phyloP scores from a whole-genome alignment of 495 filamentous ascomycete species.

The Lasiosphaeriaceae sp. region DNA sequence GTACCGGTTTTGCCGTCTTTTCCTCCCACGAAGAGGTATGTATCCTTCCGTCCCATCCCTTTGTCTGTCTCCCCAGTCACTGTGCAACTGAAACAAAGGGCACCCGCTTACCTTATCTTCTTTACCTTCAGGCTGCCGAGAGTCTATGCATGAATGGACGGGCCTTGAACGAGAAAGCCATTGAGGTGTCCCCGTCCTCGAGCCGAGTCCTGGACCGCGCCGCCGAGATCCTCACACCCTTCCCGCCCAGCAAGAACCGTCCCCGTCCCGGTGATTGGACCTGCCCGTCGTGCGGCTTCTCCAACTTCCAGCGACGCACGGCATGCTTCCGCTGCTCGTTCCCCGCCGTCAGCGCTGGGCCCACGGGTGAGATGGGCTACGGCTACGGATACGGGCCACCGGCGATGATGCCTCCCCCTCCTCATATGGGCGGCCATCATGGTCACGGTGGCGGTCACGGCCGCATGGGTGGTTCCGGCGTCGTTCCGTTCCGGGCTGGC shows the following conservation, averaged over 20 bases:
- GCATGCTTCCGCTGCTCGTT: conserved; percentile 99
- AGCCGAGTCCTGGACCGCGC: conserved; percentile 92
- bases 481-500: conserved; percentile 94
- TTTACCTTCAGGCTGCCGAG: conserved; percentile 69
- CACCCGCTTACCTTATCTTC: background rate
- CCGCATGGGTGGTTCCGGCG: conserved; percentile 73
- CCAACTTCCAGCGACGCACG: conserved; percentile 95
- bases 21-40: conserved; percentile 98
- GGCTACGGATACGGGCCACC: conserved; percentile 68
- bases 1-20: conserved; percentile 95
- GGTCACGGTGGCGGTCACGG: conserved; percentile 69
- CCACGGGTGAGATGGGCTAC: conserved; percentile 70
- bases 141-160: conserved; percentile 98
- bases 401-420: conserved; percentile 72
- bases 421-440: conserved; percentile 75
- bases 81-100: background rate
- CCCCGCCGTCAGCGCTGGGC: conserved; percentile 79
- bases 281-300: conserved; percentile 89
- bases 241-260: conserved; percentile 97
- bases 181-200: conserved; percentile 96
- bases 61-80: too few species aligned
- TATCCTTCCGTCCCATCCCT: conserved; percentile 13
- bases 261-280: conserved; percentile 98
- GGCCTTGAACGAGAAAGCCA: conserved; percentile 95
- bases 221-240: conserved; percentile 89